These are phyloP conservation scores for Leishmania tarentolae DNA, from an alignment of 208 protist genomes.

Conservation along the genomic window DNA sequence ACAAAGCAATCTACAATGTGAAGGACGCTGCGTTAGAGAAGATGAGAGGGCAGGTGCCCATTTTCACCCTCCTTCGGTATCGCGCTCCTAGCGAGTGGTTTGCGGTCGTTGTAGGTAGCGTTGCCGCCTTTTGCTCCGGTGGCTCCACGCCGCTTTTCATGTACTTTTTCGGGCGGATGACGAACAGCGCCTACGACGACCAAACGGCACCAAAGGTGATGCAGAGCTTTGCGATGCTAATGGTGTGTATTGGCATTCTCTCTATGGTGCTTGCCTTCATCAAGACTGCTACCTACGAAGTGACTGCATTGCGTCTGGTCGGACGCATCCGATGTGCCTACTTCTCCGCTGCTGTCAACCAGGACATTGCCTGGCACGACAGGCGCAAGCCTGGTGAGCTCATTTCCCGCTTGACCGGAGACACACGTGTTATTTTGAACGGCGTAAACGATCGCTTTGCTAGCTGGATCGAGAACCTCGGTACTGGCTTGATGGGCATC, in stretches of 20 bases:
- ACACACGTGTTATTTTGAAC: conserved; percentile 79
- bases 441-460: conserved; percentile 89
- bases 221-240: conserved; percentile 60
- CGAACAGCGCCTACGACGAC: conserved; percentile 63
- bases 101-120: conserved; percentile 62
- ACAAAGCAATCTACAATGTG: conserved; percentile 15
- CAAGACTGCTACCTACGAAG: conserved; percentile 48
- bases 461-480: conserved; percentile 60
- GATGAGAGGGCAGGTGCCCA: conserved; percentile 36
- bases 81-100: conserved; percentile 49
- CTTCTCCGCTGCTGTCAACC: conserved; percentile 65
- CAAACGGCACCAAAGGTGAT: conserved; percentile 43
- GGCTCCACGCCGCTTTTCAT: conserved; percentile 75
- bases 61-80: conserved; percentile 70
- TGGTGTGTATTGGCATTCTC: conserved; percentile 41
- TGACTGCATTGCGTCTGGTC: conserved; percentile 49
- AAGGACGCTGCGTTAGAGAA: conserved; percentile 12
- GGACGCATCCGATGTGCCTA: conserved; percentile 46
- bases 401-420: conserved; percentile 71
- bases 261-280: conserved; percentile 58
- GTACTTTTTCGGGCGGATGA: conserved; percentile 77
- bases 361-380: conserved; percentile 89
- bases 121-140: conserved; percentile 63
- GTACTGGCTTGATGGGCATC: conserved; percentile 81
- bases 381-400: conserved; percentile 66